Evolutionary conservation across 208 protist species (phyloP), one percentile per base, ranked within the genome.

Genomic region (Acanthamoeba healyi): DNA sequence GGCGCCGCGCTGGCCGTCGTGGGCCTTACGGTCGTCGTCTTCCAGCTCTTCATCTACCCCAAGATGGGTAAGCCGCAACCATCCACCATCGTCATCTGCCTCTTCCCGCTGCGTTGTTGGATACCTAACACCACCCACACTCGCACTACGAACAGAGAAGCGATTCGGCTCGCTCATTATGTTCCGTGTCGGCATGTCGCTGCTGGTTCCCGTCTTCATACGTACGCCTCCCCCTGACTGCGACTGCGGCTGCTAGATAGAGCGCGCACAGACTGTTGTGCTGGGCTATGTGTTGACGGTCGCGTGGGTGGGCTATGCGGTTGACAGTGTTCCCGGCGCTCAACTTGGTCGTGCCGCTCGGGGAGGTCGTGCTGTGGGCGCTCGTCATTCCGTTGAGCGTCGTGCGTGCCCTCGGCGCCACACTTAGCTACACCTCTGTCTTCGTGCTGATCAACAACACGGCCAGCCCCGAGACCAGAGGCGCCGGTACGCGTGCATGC

Each of bases 401-500:
- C 22, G 51, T 54, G 42, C 79, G 79, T 19, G 79, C 79, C 15
- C 44, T 88, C 32, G 79, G 79, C 5, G 79, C 79, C 29, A 88
- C 79, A 15, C 24, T 88, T 4, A 29, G 79, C 79, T 88, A 65
- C 36, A 88, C 79, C 24, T 24, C 44, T 0, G 79, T 88, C 22
- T 88, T 65, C 44, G 79, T 88, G 36, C 32, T 88, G 44, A 88
- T 88, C 44, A 88, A 88, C 51, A 63, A 88, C 51, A 29, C 79
- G 15, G 79, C 51, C 36, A n/a, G 24, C 32, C 51, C 79, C 22
- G 46, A 54, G 32, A 54, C 44, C 15, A 1, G 79, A 24, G 79
- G 79, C 29, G 79, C 77, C 34, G 77, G 77, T 86, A 84, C 29
- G 46, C 26, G 9, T 22, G 26, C 51, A 26, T 2, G 17, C 51